Percentiles rank a stretch among this genome's conserved stretches.
phyloP scores from a whole-genome alignment of 2,329 filamentous ascomycete genomes.

The Hirsutella minnesotensis region DNA sequence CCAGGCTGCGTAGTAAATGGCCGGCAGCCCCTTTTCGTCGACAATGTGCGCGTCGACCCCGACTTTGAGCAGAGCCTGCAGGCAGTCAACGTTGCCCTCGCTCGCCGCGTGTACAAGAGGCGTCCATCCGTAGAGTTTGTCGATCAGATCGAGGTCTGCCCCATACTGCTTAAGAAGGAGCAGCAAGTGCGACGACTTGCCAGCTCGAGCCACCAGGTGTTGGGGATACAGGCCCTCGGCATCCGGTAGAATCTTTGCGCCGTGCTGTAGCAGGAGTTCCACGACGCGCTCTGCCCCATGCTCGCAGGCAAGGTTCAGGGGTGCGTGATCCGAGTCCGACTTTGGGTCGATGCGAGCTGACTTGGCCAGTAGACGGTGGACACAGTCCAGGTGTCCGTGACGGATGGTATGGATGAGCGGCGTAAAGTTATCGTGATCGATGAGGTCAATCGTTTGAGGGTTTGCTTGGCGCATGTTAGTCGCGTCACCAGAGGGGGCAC shows the following conservation, averaged over 20 bases:
- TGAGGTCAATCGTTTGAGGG: constrained; percentile 67
- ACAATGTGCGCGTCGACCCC: constrained; percentile 67
- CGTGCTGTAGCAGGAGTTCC: constrained; percentile 68
- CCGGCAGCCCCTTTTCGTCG: constrained; percentile 86
- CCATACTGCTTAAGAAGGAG: constrained; percentile 74
- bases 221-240: constrained; percentile 96
- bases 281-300: constrained; percentile 80
- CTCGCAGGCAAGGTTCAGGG: constrained; percentile 88
- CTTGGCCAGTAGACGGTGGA: constrained; percentile 62
- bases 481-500: not conserved
- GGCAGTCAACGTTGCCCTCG: constrained; percentile 83
- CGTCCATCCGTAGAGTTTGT: constrained; percentile 97
- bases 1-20: constrained; percentile 98
- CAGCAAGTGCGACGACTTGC: constrained; percentile 67
- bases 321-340: constrained; percentile 83
- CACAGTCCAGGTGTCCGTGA: constrained; percentile 70
- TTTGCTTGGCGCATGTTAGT: constrained; percentile 34
- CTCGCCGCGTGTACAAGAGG: constrained; percentile 92
- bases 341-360: constrained; percentile 78
- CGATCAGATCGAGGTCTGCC: constrained; percentile 80
- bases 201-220: constrained; percentile 84
- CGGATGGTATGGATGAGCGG: constrained; percentile 92
- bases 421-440: constrained; percentile 96
- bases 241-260: constrained; percentile 77
- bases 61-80: constrained; percentile 69